Percentiles rank a stretch among this genome's conserved stretches.
phyloP scores from a whole-genome alignment of 805 yeast genomes.

The Torulaspora microellipsoides region DNA sequence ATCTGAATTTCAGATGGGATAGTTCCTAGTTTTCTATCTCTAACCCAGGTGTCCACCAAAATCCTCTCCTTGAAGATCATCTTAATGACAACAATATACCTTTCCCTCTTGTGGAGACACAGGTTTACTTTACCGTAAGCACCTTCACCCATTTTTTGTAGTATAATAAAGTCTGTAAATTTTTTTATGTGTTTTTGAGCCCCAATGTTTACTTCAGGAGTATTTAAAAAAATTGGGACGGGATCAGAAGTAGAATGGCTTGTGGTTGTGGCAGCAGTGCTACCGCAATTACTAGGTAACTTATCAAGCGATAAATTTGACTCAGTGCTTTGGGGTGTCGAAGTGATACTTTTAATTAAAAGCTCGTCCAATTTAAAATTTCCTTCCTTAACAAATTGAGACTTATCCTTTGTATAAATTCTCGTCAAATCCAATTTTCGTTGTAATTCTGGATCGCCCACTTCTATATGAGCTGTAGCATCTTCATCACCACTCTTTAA shows the following conservation, averaged over 20 bases:
- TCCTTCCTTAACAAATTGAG: constrained; percentile 33
- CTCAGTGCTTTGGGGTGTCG: constrained; percentile 17
- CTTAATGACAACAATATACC: constrained; percentile 71
- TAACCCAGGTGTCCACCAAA: constrained; percentile 94
- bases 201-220: constrained; percentile 47
- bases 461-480: neutral
- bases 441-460: constrained; percentile 20
- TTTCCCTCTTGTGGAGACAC: constrained; percentile 61
- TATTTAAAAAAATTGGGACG: constrained; percentile 12
- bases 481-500: neutral
- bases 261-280: constrained; percentile 4
- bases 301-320: constrained; percentile 8
- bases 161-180: constrained; percentile 61
- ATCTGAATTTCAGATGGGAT: constrained; percentile 95
- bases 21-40: constrained; percentile 87
- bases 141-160: constrained; percentile 89
- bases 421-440: constrained; percentile 29
- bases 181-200: constrained; percentile 63
- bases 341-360: constrained; percentile 30
- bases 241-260: constrained; percentile 3
- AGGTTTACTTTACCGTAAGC: constrained; percentile 93
- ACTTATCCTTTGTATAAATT: constrained; percentile 30
- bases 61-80: constrained; percentile 89
- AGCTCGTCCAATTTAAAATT: constrained; percentile 33
- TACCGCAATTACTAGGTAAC: constrained; percentile 2